Conservation (phyloP, 139 green algal genomes). For the Closterium sp. region DNA sequence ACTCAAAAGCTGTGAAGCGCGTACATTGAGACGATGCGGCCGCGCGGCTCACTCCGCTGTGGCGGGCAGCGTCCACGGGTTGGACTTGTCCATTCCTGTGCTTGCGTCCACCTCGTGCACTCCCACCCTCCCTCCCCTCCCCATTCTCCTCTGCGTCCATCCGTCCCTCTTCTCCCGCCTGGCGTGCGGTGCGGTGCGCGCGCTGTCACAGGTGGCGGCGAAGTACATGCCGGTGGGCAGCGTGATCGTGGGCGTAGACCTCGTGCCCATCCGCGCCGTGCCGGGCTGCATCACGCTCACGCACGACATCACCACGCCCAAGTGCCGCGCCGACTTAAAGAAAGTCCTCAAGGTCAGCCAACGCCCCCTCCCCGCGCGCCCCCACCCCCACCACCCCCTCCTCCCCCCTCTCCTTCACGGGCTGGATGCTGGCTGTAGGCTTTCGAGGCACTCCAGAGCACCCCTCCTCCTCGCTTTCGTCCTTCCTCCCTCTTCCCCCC, state of each 20-base stretch:
- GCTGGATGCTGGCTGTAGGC: too few relatives aligned
- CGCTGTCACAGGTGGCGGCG: constrained; percentile 78
- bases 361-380: too few relatives aligned
- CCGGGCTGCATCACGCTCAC: constrained; percentile 80
- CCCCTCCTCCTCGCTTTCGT: not conserved
- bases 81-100: too few relatives aligned
- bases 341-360: constrained; percentile 66
- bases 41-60: too few relatives aligned
- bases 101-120: not conserved
- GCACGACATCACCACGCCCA: constrained; percentile 91
- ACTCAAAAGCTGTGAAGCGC: too few relatives aligned
- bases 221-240: constrained; percentile 90
- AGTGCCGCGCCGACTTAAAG: constrained; percentile 71
- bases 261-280: constrained; percentile 90
- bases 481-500: not conserved
- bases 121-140: not conserved
- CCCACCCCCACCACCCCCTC: too few relatives aligned
- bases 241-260: constrained; percentile 92
- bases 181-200: not conserved
- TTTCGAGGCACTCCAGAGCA: too few relatives aligned
- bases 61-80: too few relatives aligned
- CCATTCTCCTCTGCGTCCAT: not conserved
- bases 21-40: too few relatives aligned
- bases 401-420: too few relatives aligned
- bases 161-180: not conserved